Conservation (phyloP, 805 yeast genomes). For the Metschnikowia cubensis region DNA sequence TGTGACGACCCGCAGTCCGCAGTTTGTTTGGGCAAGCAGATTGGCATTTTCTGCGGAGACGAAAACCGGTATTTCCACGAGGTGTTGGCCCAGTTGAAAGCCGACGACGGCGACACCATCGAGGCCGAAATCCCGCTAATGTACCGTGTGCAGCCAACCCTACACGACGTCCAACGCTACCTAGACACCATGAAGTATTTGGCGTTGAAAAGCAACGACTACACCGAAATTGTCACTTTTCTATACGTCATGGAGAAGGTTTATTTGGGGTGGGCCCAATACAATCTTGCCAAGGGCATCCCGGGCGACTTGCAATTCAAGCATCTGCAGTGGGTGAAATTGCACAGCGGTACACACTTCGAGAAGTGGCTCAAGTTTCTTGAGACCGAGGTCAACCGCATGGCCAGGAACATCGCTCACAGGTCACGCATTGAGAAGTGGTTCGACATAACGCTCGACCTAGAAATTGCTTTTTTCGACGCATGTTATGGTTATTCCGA, state of each 20-base stretch:
- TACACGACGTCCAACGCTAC: conserved; percentile 38
- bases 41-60: conserved; percentile 46
- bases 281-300: conserved; percentile 19
- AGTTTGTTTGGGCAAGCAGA: conserved; percentile 44
- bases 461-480: conserved; percentile 46
- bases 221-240: conserved; percentile 41
- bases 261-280: conserved; percentile 51
- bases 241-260: conserved; percentile 47
- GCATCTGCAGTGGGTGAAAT: conserved; percentile 47
- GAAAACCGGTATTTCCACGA: conserved; percentile 46
- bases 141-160: conserved; percentile 14
- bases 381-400: conserved; percentile 39
- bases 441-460: conserved; percentile 33
- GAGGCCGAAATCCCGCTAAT: conserved; percentile 19
- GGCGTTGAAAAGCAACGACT: conserved; percentile 24
- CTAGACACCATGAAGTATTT: conserved; percentile 31
- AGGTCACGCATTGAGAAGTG: conserved; percentile 16
- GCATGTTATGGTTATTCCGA: conserved; percentile 32
- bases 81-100: conserved; percentile 23
- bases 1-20: conserved; percentile 39
- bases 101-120: conserved; percentile 18
- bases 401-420: conserved; percentile 23
- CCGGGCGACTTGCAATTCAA: conserved; percentile 35
- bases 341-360: conserved; percentile 49
- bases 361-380: conserved; percentile 47